Evolutionary conservation across 208 protist genomes (phyloP).

Genomic region (Trypanosoma avium): DNA sequence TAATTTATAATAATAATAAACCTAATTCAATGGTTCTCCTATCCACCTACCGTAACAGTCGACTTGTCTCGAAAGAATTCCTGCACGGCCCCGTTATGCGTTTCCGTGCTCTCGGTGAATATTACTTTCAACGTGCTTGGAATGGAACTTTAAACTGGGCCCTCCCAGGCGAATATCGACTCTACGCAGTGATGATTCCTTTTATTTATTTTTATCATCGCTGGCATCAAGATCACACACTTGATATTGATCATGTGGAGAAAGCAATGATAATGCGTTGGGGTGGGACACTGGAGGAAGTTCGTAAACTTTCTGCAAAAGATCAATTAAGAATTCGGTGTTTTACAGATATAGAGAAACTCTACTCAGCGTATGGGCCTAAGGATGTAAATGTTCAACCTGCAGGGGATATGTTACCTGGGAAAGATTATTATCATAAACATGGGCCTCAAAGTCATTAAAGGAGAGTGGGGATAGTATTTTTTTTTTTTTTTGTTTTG

Average conservation of each 20-base stretch:
- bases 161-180: constrained; percentile 76
- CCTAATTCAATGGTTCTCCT: constrained; percentile 89
- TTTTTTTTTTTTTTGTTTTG: neutral
- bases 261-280: constrained; percentile 87
- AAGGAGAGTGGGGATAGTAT: neutral
- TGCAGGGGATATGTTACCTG: constrained; percentile 62
- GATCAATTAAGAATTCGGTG: constrained; percentile 81
- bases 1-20: constrained; percentile 12
- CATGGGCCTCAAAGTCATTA: constrained; percentile 27
- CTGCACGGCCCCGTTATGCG: constrained; percentile 66
- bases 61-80: constrained; percentile 63
- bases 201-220: constrained; percentile 85
- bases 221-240: constrained; percentile 82
- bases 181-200: constrained; percentile 66
- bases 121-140: constrained; percentile 85
- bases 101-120: constrained; percentile 74
- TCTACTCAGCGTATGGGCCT: constrained; percentile 83
- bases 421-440: constrained; percentile 78
- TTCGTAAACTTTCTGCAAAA: constrained; percentile 75
- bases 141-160: constrained; percentile 66
- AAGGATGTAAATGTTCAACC: constrained; percentile 85
- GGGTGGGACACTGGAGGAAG: constrained; percentile 81
- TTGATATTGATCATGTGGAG: constrained; percentile 69
- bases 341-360: constrained; percentile 82
- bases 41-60: constrained; percentile 78